Base-by-base conservation (phyloP, 768 basidiomycete species). In the Suillus bovinus region DNA sequence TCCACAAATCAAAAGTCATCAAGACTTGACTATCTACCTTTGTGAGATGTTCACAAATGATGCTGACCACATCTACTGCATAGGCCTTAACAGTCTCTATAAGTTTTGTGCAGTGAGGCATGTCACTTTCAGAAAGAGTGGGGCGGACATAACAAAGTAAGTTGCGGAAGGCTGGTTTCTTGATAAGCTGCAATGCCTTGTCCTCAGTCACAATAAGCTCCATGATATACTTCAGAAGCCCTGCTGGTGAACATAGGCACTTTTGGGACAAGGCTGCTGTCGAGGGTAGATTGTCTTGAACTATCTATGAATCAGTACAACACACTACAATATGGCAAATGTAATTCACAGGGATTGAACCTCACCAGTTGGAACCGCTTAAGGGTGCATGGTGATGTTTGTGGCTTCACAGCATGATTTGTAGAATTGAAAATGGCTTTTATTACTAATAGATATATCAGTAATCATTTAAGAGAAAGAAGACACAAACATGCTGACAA, bases 241-340 rank as follows among this genome's bases (percentile, higher is more conserved):
- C 42, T 10, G n/a, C 42, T 44, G 20, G n/a, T 44, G n/a, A 44
- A 44, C n/a, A 44, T 44, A 9, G 42, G 42, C 4, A 2, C n/a
- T 44, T 44, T 44, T 1, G 9, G 20, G n/a, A 4, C n/a, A 22
- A 44, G 42, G n/a, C 9, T 44, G 42, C n/a, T 4, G 5, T 44
- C n/a, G n/a, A 44, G 42, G 42, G 42, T 44, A n/a, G n/a, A 44
- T 44, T 44, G 42, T n/a, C 42, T 44, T 44, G 42, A 44, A 44
- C 42, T 44, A 44, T 22, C 8, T n/a, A 44, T n/a, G n/a, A 44
- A 44, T 44, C 20, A 44, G 42, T 11, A 44, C 41, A 42, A 20
- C 41, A 44, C 42, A 44, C 8, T n/a, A 44, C 42, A 44, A 44
- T n/a, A 44, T 4, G 4, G n/a, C 9, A 22, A n/a, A 10, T n/a